Evolutionary conservation across 257 asterid species (phyloP).

Genomic region (Solanum habrochaites): DNA sequence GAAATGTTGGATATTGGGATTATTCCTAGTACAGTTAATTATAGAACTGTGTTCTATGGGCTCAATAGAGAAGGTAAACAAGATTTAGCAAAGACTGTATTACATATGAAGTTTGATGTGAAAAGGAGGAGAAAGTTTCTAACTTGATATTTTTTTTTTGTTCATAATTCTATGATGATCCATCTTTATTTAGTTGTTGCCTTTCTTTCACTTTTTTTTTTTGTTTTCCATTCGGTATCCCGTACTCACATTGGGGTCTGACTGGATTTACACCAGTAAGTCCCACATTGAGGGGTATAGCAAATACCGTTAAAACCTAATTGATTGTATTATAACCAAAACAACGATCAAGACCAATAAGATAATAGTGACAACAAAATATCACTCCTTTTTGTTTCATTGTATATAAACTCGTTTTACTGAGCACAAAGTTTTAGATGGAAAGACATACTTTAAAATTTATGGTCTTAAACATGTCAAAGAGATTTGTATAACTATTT

Average conservation of each 20-base stretch:
- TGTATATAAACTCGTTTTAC: neutral
- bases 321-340: neutral
- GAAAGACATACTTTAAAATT: neutral
- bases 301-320: neutral
- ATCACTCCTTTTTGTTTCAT: neutral
- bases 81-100: conserved; percentile 38
- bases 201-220: neutral
- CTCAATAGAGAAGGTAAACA: conserved; percentile 79
- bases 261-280: too few relatives aligned
- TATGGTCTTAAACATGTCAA: neutral
- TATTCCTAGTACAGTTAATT: conserved; percentile 64
- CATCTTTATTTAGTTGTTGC: neutral
- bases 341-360: neutral
- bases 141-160: neutral
- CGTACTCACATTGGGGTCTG: neutral
- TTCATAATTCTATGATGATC: neutral
- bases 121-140: conserved; percentile 38
- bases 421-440: neutral
- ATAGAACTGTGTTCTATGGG: conserved; percentile 48
- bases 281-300: neutral
- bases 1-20: conserved; percentile 62
- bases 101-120: conserved; percentile 44
- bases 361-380: neutral
- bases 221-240: accelerated
- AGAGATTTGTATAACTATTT: neutral